Percentiles rank a stretch among this genome's conserved stretches.
phyloP scores from a whole-genome alignment of 1,139 yeast genomes.

The Debaryomyces singareniensis region DNA sequence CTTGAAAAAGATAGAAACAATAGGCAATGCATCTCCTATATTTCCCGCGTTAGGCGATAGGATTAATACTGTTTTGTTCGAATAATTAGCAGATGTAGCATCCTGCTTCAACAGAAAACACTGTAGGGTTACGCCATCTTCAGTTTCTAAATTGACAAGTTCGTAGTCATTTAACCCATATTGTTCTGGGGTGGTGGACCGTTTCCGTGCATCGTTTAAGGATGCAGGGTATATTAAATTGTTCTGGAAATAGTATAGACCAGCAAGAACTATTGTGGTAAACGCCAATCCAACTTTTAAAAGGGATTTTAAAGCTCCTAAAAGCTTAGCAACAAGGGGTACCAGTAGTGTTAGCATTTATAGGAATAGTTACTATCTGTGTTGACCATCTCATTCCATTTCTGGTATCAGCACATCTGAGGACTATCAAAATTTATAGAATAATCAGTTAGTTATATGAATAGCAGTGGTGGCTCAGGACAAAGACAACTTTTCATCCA shows the following conservation, averaged over 20 bases:
- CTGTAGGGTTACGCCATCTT: conserved; percentile 53
- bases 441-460: no score
- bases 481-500: no score
- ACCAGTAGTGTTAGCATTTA: neutral
- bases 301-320: neutral
- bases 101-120: conserved; percentile 47
- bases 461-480: no score
- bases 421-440: no score
- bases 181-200: conserved; percentile 74
- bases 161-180: conserved; percentile 64
- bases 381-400: no score
- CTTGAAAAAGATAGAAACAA: conserved; percentile 64
- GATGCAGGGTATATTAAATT: conserved; percentile 75
- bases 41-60: conserved; percentile 96
- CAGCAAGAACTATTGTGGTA: conserved; percentile 39
- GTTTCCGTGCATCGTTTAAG: conserved; percentile 68
- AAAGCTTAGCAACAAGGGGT: neutral
- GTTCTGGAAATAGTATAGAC: conserved; percentile 63
- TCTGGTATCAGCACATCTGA: no score
- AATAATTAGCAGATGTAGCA: conserved; percentile 29
- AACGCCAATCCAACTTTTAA: conserved; percentile 27
- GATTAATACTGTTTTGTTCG: conserved; percentile 66
- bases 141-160: conserved; percentile 52
- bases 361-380: no score
- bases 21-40: conserved; percentile 87